These are phyloP conservation scores for Anthracocystis setariae DNA, from an alignment of 1,284 basidiomycete species.

Conservation along the genomic window DNA sequence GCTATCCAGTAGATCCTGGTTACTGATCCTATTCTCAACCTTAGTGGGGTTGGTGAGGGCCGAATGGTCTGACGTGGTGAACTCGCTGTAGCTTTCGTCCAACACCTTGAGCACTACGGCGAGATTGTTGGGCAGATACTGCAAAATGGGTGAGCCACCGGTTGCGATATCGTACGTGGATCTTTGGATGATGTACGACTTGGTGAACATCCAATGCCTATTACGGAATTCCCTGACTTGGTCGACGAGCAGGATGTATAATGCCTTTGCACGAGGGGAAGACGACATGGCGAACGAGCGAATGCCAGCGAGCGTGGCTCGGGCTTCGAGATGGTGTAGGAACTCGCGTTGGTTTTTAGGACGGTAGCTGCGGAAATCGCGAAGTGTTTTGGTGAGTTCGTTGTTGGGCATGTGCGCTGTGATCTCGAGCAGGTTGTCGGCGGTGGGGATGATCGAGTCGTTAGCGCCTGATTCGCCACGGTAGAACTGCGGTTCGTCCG, in stretches of 20 bases:
- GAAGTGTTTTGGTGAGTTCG: constrained; percentile 60
- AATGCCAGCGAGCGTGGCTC: constrained; percentile 47
- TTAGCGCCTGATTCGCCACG: constrained; percentile 61
- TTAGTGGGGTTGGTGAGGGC: constrained; percentile 17
- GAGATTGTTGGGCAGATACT: constrained; percentile 65
- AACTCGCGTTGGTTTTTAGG: constrained; percentile 59
- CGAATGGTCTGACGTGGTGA: constrained; percentile 19
- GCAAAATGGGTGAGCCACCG: constrained; percentile 60
- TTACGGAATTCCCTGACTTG: constrained; percentile 63
- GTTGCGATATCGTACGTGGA: constrained; percentile 61
- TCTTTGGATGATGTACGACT: constrained; percentile 62
- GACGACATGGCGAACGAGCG: constrained; percentile 43
- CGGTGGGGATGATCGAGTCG: constrained; percentile 58
- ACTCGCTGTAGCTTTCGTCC: constrained; percentile 47
- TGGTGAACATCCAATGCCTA: constrained; percentile 64
- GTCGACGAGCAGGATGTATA: constrained; percentile 62
- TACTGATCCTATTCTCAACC: constrained; percentile 23
- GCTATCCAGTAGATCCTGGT: constrained; percentile 39
- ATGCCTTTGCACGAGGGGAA: constrained; percentile 43
- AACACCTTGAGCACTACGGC: constrained; percentile 49
- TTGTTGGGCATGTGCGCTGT: constrained; percentile 62
- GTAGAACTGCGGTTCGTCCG: constrained; percentile 45
- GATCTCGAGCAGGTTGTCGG: constrained; percentile 65
- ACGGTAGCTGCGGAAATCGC: constrained; percentile 64
- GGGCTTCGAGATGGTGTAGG: constrained; percentile 52